A percentile compares a stretch with the other conserved stretches of the same genome.
Conservation (phyloP, 2,329 filamentous ascomycete species). For the Colletotrichum liriopes region DNA sequence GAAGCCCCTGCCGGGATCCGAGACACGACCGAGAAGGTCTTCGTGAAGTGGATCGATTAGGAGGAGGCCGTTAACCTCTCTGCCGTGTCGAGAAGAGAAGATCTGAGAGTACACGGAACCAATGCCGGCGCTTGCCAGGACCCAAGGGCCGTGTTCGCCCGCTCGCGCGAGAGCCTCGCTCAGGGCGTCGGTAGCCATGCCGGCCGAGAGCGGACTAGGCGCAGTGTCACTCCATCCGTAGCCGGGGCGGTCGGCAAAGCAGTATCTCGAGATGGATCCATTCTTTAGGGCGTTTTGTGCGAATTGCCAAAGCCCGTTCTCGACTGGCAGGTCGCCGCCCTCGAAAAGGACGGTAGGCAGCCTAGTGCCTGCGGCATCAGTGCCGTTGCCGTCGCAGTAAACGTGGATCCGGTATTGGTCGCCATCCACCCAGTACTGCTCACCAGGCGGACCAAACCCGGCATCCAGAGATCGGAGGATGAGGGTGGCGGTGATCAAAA, state of each 20-base stretch:
- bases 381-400: constrained; percentile 84
- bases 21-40: constrained; percentile 81
- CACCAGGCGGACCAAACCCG: constrained; percentile 80
- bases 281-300: constrained; percentile 83
- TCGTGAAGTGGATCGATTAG: constrained; percentile 93
- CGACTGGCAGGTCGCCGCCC: constrained; percentile 84
- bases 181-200: constrained; percentile 91
- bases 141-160: constrained; percentile 90
- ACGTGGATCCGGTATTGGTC: constrained; percentile 91
- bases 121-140: constrained; percentile 88
- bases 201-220: constrained; percentile 92
- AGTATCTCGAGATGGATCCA: constrained; percentile 89
- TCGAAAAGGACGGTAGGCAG: constrained; percentile 90
- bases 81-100: constrained; percentile 87
- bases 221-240: constrained; percentile 91
- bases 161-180: constrained; percentile 87
- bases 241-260: constrained; percentile 95
- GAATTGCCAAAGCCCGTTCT: constrained; percentile 85
- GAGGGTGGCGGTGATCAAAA: constrained; percentile 86
- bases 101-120: constrained; percentile 93
- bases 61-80: constrained; percentile 83
- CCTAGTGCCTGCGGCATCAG: constrained; percentile 66
- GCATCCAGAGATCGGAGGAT: constrained; percentile 86
- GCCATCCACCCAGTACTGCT: constrained; percentile 85
- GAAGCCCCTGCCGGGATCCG: constrained; percentile 81